phyloP scores from a whole-genome alignment of 257 asterid genomes.

The Solanum neorickii region DNA sequence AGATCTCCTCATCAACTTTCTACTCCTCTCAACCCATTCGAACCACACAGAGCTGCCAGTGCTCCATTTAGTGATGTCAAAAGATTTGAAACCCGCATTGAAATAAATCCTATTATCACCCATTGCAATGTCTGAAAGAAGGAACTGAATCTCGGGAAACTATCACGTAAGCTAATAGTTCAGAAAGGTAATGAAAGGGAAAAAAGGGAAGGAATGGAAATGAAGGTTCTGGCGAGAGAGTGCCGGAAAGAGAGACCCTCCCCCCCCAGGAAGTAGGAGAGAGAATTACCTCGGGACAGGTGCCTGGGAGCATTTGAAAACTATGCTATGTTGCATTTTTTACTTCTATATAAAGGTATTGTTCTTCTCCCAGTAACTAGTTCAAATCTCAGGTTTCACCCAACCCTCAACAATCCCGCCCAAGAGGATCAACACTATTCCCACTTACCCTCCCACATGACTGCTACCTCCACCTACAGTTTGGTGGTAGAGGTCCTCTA shows the following conservation, averaged over 20 bases:
- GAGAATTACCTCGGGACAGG: background rate
- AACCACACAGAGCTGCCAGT: too few species aligned
- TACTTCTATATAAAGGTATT: slow-evolving; percentile 18
- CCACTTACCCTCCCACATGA: background rate
- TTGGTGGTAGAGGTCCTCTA: background rate
- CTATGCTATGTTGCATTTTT: too few species aligned
- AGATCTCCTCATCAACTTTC: too few species aligned
- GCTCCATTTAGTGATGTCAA: too few species aligned
- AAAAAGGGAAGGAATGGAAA: background rate
- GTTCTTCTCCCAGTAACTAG: background rate
- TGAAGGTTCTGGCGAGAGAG: background rate
- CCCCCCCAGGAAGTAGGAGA: background rate
- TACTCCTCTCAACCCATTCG: too few species aligned
- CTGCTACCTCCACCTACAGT: background rate
- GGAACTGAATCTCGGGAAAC: too few species aligned
- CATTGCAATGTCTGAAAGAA: too few species aligned
- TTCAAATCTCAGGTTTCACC: slow-evolving; percentile 6
- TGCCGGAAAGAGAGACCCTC: background rate
- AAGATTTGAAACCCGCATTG: too few species aligned
- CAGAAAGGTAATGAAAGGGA: background rate
- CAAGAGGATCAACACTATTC: background rate
- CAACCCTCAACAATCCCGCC: background rate
- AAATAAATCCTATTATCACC: too few species aligned
- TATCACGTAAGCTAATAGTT: too few species aligned
- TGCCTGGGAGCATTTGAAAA: background rate